phyloP scores from a whole-genome alignment of 768 basidiomycete genomes.

The Suillus alpinus region DNA sequence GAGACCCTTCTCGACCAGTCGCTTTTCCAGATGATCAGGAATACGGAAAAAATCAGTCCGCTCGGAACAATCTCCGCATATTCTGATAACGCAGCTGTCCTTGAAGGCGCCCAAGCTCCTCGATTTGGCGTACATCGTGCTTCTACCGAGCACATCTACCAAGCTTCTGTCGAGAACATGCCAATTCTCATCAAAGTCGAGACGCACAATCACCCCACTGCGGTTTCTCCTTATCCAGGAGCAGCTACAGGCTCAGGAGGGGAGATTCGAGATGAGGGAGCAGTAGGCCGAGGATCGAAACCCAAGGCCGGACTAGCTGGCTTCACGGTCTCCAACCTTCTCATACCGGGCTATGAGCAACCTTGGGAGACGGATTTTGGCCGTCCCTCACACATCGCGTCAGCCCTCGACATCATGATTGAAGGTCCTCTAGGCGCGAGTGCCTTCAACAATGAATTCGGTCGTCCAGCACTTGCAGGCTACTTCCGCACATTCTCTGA shows the following conservation, averaged over 20 bases:
- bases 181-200: constrained; percentile 96
- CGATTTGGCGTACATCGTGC: constrained; percentile 61
- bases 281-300: constrained; percentile 91
- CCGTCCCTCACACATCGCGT: constrained; percentile 86
- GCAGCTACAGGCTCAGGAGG: constrained; percentile 98
- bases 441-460: constrained; percentile 98
- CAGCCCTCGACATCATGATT: constrained; percentile 94
- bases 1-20: constrained; percentile 59
- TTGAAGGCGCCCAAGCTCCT: constrained; percentile 67
- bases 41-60: constrained; percentile 79
- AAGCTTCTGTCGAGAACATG: constrained; percentile 62
- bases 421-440: constrained; percentile 93
- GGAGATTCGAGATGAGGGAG: constrained; percentile 97
- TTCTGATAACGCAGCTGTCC: constrained; percentile 96
- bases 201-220: constrained; percentile 98
- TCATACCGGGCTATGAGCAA: constrained; percentile 86
- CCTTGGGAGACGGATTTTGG: constrained; percentile 98
- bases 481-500: constrained; percentile 96
- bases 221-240: constrained; percentile 97
- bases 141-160: constrained; percentile 46
- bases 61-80: constrained; percentile 92
- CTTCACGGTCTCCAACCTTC: constrained; percentile 91
- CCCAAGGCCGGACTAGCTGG: constrained; percentile 95
- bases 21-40: constrained; percentile 96
- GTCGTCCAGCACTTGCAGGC: constrained; percentile 86